Evolutionary conservation across 2,329 filamentous ascomycete species (phyloP).

Genomic region (Pyrenophora teres): DNA sequence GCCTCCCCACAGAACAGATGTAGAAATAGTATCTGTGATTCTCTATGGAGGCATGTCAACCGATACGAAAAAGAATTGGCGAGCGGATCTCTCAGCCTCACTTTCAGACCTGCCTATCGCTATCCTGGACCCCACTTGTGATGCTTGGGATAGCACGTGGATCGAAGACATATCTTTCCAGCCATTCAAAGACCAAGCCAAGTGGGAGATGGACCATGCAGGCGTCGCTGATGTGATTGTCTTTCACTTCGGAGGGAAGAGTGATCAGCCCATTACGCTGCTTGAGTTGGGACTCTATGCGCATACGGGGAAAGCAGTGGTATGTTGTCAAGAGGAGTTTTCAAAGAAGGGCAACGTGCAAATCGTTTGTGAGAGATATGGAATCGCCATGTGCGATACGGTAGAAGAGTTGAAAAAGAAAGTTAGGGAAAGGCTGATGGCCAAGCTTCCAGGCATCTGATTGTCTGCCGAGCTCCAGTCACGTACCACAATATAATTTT

Average conservation of each 20-base stretch:
- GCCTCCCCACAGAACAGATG: constrained; percentile 22
- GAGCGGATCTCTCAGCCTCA: constrained; percentile 49
- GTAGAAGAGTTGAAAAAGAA: constrained; percentile 48
- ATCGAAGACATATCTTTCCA: constrained; percentile 56
- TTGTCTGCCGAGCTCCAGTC: background rate
- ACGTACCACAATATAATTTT: background rate
- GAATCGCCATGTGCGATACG: constrained; percentile 51
- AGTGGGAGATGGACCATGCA: constrained; percentile 66
- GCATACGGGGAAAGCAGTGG: constrained; percentile 52
- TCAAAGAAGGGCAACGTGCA: constrained; percentile 66
- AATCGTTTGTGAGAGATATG: constrained; percentile 56
- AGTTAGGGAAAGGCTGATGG: constrained; percentile 34
- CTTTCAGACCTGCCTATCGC: constrained; percentile 54
- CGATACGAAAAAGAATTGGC: constrained; percentile 55
- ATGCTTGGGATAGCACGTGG: constrained; percentile 65
- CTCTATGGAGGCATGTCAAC: constrained; percentile 61
- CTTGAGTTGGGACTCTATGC: constrained; percentile 64
- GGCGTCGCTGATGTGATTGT: constrained; percentile 60
- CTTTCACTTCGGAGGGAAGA: constrained; percentile 57
- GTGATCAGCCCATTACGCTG: constrained; percentile 60
- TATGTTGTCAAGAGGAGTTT: constrained; percentile 60
- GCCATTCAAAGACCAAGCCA: constrained; percentile 61
- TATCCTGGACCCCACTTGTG: constrained; percentile 61
- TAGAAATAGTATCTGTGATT: constrained; percentile 54
- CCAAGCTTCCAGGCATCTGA: constrained; percentile 1